phyloP scores from a whole-genome alignment of 1,284 basidiomycete genomes.

The Malassezia sympodialis region DNA sequence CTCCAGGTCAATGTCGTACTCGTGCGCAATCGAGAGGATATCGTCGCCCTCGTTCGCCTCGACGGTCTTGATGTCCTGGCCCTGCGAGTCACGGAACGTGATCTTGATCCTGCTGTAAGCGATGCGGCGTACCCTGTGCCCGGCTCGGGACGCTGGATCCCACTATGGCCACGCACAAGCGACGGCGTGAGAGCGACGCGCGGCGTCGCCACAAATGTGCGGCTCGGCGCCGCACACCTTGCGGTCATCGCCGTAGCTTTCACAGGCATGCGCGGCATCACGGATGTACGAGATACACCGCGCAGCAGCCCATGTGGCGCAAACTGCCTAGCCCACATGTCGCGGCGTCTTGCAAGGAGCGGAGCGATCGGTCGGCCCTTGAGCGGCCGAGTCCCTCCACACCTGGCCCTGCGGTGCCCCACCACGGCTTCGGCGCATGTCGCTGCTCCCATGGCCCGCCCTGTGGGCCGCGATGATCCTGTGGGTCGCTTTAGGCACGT shows the following conservation, averaged over 20 bases:
- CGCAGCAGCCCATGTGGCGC: background rate
- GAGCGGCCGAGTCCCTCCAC: background rate
- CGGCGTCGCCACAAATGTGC: background rate
- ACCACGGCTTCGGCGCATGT: background rate
- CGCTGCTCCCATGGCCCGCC: background rate
- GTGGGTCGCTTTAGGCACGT: constrained; percentile 33
- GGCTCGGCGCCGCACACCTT: background rate
- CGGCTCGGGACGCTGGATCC: constrained; percentile 55
- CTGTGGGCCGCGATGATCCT: constrained; percentile 2
- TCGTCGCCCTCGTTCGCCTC: constrained; percentile 91
- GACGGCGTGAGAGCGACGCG: background rate
- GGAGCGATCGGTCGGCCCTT: background rate
- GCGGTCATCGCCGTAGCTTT: background rate
- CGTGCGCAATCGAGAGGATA: constrained; percentile 78
- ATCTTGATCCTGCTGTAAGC: constrained; percentile 60
- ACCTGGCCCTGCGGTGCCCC: background rate
- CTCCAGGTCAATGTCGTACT: constrained; percentile 97
- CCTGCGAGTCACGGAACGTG: constrained; percentile 79
- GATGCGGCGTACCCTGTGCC: constrained; percentile 51
- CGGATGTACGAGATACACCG: background rate
- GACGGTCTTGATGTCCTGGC: constrained; percentile 69
- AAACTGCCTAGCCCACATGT: background rate
- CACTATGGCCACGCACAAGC: constrained; percentile 49
- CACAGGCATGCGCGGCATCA: background rate
- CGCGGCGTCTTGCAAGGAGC: background rate